Base-by-base conservation (phyloP, 192 early-diverging fungal genomes). In the Coemansia aciculifera region DNA sequence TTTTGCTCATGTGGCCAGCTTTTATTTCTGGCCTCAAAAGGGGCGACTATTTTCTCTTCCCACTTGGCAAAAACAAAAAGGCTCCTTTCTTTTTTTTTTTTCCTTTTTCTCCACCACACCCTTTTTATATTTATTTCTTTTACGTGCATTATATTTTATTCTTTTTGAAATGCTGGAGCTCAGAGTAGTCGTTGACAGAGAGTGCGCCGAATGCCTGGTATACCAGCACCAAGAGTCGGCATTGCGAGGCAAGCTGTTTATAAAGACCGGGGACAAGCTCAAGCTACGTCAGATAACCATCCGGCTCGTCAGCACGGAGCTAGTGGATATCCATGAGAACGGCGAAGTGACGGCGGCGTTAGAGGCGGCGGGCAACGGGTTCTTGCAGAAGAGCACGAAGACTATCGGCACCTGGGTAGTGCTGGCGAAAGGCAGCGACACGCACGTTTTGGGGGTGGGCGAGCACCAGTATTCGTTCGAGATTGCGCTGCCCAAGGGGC, bases 381-480 rank as follows among this genome's bases (percentile, higher is more conserved):
- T 68, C 6, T 17, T 81, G 61, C 74, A 73, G 34, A 81, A 81
- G 60, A 81, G 69, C 66, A 70, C 73, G 4, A 59, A 44, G 10
- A 52, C 68, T 0, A 44, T 76, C 5, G 69, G 71, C 57, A 57
- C 54, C 0, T 57, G 54, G 54, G 54, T 57, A 1, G 54, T 38
- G 61, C 69, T 57, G 15, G 54, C 54, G 2, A 32, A 52, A 8
- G 12, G 29, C 29, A 15, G 54, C 54, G 54, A 57, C 15, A 7
- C 54, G 29, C 54, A 57, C 15, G 29, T n/a, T 23, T 59, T 81
- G 29, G 61, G 48, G 24, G 63, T 66, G 1, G 79, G 79, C 42
- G 63, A 70, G 46, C 79, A 81, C 52, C 60, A 65, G 31, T 81
- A 81, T 40, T 66, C 79, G 38, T 73, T 81, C 39, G 74, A 81